Evolutionary conservation across 2,329 filamentous ascomycete genomes (phyloP), one percentile per base, ranked within the genome.

Genomic region (Myriosclerotinia curreyana): DNA sequence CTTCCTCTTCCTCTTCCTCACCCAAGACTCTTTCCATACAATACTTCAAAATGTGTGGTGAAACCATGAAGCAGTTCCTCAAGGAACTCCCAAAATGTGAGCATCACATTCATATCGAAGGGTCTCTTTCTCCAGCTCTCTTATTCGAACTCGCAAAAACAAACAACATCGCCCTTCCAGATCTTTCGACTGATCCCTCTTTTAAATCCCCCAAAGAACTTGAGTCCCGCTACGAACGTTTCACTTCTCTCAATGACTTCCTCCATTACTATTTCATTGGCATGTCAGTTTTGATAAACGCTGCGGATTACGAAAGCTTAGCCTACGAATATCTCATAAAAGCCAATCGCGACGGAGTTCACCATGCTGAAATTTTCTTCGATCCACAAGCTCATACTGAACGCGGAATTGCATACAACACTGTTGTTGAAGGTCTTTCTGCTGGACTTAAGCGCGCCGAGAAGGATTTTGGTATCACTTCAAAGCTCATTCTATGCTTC

Each of bases 21-120:
- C n/a, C 4, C 54, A 25, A 49, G 44, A 36, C 15, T n/a, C n/a
- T 40, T 22, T 11, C 42, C 25, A 53, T n/a, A 17, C 15, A 6
- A 58, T 22, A 62, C 17, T 38, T 62, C 62, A 71, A 64, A 28
- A 73, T 73, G 71, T 72, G 70, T 62, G 66, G 68, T 64, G 63
- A 67, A 15, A 62, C 55, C 48, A 64, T 66, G 61, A 70, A 71
- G 76, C 74, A 79, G 50, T 86, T 91, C 74, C 80, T 92, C 46
- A 76, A 78, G 60, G 81, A 81, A 40, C 82, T 93, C 38, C 90
- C 90, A 68, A 93, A 93, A 79, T 90, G 87, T 77, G 90, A 94
- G 75, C 90, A 92, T 73, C 90, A 93, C 76, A 83, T 93, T 62
- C 90, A 94, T 74, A 81, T 94, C 42, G 90, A 93, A 76, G 90